Base-by-base conservation (phyloP, 305 asterid species). In the Fraxinus nigra region DNA sequence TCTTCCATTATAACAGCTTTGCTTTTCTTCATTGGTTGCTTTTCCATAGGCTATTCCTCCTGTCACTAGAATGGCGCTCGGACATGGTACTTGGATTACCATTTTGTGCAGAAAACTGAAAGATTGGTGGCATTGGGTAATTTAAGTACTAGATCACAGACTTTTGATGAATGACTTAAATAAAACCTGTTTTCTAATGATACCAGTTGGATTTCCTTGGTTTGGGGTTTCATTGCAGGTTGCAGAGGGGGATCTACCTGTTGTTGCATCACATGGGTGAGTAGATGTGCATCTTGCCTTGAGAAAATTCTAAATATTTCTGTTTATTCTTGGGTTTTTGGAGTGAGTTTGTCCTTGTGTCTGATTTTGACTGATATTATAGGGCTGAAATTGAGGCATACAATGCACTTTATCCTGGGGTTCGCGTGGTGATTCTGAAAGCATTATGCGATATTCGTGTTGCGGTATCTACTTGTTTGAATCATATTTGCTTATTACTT, bases 61-160 rank as follows among this genome's bases (percentile, higher is more conserved):
- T 30, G 89, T 93, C 75, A 89, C 98, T 67, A 92, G 99, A 85
- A 90, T 92, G 93, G 98, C 99, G 30, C 97, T 93, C 38, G 96
- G 97, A 40, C 97, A 86, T 73, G 86, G 83, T 81, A 97, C 99
- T 51, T 97, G 99, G 98, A 81, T 95, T 82, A 97, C 98, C 22
- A 97, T 95, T 83, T 84, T 97, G 69, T 97, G 99, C 87, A 89
- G 97, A 86, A 97, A 97, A 86, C 84, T 97, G 89, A 89, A 95
- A 82, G 95, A 94, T 87, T 97, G 98, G 98, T 97, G 99, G 99
- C 97, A 92, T 82, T 93, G 97, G 99, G 99, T 97, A 97, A 89
- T 85, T 18, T 72, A 65, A 43, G 82, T 70, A 67, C 79, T 48
- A 7, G 65, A 43, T 32, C 30, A 56, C 84, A 35, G 38, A 32